Evolutionary conservation across 208 protist species (phyloP).

Genomic region (Naegleria lovaniensis): DNA sequence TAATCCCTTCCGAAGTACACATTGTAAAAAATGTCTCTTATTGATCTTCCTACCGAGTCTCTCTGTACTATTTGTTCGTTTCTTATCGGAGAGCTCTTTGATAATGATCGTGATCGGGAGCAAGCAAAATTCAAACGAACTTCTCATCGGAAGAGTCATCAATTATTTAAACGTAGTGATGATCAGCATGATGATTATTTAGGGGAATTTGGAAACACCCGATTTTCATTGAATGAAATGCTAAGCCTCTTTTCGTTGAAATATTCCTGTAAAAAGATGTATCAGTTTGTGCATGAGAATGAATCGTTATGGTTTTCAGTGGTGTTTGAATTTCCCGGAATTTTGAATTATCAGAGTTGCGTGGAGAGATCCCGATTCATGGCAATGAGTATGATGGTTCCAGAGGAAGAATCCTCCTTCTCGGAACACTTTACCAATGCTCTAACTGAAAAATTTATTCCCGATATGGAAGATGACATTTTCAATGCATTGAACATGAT

Average conservation of each 20-base stretch:
- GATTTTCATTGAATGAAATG: background rate
- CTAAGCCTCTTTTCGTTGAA: background rate
- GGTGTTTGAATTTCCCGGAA: background rate
- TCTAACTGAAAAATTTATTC: background rate
- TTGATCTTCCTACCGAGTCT: background rate
- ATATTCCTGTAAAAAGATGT: background rate
- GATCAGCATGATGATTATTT: background rate
- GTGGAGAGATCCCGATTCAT: background rate
- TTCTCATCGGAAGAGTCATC: background rate
- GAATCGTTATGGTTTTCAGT: background rate
- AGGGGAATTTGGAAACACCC: background rate
- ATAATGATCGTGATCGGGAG: background rate
- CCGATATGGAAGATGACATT: background rate
- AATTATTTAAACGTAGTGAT: background rate
- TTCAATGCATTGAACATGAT: background rate
- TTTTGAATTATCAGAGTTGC: background rate
- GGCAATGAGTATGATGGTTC: background rate
- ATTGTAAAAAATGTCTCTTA: background rate
- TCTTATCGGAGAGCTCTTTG: background rate
- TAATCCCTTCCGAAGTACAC: too few species aligned
- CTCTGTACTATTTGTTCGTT: background rate
- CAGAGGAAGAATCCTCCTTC: background rate
- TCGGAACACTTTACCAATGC: background rate
- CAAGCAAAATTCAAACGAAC: background rate
- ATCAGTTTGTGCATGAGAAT: background rate